A percentile compares a stretch with the other conserved stretches of the same genome.
These are phyloP conservation scores for Zostera marina DNA, from an alignment of 116 monocot genomes.

Conservation along the genomic window DNA sequence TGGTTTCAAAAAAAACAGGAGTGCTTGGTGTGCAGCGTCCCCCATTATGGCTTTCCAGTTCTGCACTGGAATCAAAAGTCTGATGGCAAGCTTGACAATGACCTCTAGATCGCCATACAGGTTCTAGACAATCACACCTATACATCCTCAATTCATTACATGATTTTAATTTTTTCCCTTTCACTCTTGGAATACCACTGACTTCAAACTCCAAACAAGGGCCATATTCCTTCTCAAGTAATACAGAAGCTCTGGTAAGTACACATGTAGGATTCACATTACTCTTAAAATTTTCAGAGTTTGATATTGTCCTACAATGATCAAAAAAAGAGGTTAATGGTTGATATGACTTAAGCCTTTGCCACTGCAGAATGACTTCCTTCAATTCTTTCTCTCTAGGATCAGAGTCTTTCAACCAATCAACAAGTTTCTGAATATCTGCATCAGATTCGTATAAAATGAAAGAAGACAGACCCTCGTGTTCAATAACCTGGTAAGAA, in stretches of 20 bases:
- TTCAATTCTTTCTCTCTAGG: constrained; percentile 73
- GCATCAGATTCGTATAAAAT: constrained; percentile 52
- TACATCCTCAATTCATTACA: constrained; percentile 48
- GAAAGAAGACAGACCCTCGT: constrained; percentile 18
- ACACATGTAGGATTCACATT: constrained; percentile 2
- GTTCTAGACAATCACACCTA: constrained; percentile 89
- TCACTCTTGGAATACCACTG: constrained; percentile 38
- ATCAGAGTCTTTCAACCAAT: constrained; percentile 55
- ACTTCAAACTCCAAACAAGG: constrained; percentile 44
- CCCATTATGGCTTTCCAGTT: constrained; percentile 56
- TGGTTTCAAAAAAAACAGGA: constrained; percentile 26
- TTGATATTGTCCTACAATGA: constrained; percentile 11
- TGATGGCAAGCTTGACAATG: constrained; percentile 82
- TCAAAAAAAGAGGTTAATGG: constrained; percentile 9
- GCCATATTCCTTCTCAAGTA: constrained; percentile 69
- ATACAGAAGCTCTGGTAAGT: constrained; percentile 32
- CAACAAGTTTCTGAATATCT: constrained; percentile 55
- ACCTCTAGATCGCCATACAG: constrained; percentile 72
- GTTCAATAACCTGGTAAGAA: constrained; percentile 7
- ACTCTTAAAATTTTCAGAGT: constrained; percentile 13
- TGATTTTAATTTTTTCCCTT: constrained; percentile 45
- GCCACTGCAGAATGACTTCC: constrained; percentile 65
- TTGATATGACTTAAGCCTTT: constrained; percentile 27
- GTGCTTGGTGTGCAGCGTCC: constrained; percentile 33
- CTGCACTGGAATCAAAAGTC: constrained; percentile 29